These are phyloP conservation scores for Chrysosporium queenslandicum DNA, from an alignment of 2,329 filamentous ascomycete species.

Conservation along the genomic window DNA sequence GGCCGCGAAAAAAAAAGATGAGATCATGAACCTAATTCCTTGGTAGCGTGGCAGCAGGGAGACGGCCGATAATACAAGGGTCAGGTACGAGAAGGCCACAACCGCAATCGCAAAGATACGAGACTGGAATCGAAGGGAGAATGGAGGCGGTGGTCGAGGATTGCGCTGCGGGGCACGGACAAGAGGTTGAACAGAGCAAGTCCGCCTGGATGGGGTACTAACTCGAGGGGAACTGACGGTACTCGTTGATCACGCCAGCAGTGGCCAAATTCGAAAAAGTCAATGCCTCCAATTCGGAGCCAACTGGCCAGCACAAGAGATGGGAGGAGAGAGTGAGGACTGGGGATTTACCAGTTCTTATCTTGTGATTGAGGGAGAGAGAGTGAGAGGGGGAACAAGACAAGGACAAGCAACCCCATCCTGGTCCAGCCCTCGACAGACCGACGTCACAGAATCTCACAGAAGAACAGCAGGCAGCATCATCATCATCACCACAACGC, in stretches of 20 bases:
- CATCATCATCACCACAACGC: not conserved
- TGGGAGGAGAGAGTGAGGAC: too few species aligned
- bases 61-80: not conserved
- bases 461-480: not conserved
- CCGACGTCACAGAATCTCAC: not conserved
- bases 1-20: not conserved
- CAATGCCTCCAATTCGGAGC: too few species aligned
- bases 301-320: too few species aligned
- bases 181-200: not conserved
- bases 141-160: not conserved
- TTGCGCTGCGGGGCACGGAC: not conserved
- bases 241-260: too few species aligned
- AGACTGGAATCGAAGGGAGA: not conserved
- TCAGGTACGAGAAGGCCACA: not conserved
- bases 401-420: not conserved
- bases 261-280: too few species aligned
- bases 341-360: not conserved
- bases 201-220: not conserved
- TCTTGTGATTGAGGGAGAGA: not conserved
- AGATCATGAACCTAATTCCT: conserved; percentile 2
- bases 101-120: not conserved
- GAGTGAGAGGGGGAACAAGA: not conserved
- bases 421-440: not conserved
- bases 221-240: too few species aligned
- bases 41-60: not conserved